Conservation (phyloP, 768 basidiomycete species). For the Cystofilobasidium bisporidii region DNA sequence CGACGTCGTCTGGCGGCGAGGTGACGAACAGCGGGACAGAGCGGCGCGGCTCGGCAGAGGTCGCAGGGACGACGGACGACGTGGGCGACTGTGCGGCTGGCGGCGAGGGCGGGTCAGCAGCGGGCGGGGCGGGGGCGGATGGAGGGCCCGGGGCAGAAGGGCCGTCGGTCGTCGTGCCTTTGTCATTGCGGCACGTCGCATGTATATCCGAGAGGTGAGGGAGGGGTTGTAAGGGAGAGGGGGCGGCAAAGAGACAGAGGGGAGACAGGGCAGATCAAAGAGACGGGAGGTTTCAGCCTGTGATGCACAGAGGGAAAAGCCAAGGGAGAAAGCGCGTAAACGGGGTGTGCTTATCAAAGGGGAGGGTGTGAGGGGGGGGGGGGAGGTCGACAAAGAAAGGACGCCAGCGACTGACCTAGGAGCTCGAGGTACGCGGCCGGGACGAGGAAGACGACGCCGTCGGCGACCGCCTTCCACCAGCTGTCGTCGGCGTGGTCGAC, state of each 20-base stretch:
- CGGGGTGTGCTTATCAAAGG: not conserved
- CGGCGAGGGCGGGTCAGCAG: slow-evolving; percentile 50
- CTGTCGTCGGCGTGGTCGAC: slow-evolving; percentile 73
- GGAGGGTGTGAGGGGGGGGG: slow-evolving; percentile 29
- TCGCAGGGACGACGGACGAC: too few species aligned
- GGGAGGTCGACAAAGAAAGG: not conserved
- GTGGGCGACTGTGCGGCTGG: too few species aligned
- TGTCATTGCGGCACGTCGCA: slow-evolving; percentile 32
- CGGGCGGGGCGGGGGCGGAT: too few species aligned
- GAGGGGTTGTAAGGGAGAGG: slow-evolving; percentile 43
- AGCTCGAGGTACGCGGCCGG: slow-evolving; percentile 85
- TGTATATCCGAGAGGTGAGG: slow-evolving; percentile 9
- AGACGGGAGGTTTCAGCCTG: too few species aligned
- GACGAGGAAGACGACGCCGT: slow-evolving; percentile 75
- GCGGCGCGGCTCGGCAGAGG: not conserved
- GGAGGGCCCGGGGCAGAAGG: too few species aligned
- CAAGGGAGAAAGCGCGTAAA: slow-evolving; percentile 43
- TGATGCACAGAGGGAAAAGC: slow-evolving; percentile 48
- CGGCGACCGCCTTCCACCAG: slow-evolving; percentile 94
- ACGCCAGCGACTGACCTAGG: slow-evolving; percentile 64
- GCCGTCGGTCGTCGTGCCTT: too few species aligned
- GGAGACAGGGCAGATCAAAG: too few species aligned
- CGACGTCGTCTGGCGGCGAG: not conserved
- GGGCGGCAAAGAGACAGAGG: slow-evolving; percentile 4
- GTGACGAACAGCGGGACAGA: not conserved